A percentile compares a stretch with the other conserved stretches of the same genome.
phyloP scores from a whole-genome alignment of 768 basidiomycete genomes.

The Kwoniella sp. region DNA sequence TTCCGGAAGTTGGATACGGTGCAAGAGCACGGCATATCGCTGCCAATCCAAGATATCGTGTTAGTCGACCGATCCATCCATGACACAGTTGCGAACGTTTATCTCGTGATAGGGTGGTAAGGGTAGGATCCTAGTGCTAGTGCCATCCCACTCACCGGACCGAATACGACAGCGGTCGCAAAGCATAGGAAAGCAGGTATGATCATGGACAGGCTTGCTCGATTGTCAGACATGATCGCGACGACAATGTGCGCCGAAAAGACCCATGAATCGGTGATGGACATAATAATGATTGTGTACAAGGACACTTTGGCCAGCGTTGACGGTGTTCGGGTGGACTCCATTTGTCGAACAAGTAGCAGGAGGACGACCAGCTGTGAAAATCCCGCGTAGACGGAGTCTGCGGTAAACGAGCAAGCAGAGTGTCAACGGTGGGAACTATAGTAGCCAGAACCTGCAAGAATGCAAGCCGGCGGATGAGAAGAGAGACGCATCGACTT shows the following conservation, averaged over 20 bases:
- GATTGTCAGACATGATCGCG: slow-evolving; percentile 78
- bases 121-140: no score
- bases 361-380: slow-evolving; percentile 68
- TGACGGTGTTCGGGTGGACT: slow-evolving; percentile 73
- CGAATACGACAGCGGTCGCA: slow-evolving; percentile 70
- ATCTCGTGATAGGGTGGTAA: no score
- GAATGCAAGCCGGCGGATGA: no score
- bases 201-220: slow-evolving; percentile 75
- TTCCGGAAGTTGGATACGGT: slow-evolving; percentile 73
- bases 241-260: slow-evolving; percentile 89
- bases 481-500: slow-evolving; percentile 20
- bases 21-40: slow-evolving; percentile 75
- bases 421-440: neutral
- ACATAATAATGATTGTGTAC: slow-evolving; percentile 79
- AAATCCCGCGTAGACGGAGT: slow-evolving; percentile 71
- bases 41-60: neutral
- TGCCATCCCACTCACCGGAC: slow-evolving; percentile 77
- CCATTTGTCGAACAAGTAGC: slow-evolving; percentile 73
- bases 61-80: no score
- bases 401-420: slow-evolving; percentile 56
- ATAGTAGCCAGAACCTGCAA: no score
- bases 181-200: slow-evolving; percentile 83
- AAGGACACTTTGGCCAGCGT: slow-evolving; percentile 76
- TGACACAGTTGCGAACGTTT: no score
- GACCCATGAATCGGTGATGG: slow-evolving; percentile 75